phyloP scores from a whole-genome alignment of 495 filamentous ascomycete genomes.

The Penicillium maclennaniae region DNA sequence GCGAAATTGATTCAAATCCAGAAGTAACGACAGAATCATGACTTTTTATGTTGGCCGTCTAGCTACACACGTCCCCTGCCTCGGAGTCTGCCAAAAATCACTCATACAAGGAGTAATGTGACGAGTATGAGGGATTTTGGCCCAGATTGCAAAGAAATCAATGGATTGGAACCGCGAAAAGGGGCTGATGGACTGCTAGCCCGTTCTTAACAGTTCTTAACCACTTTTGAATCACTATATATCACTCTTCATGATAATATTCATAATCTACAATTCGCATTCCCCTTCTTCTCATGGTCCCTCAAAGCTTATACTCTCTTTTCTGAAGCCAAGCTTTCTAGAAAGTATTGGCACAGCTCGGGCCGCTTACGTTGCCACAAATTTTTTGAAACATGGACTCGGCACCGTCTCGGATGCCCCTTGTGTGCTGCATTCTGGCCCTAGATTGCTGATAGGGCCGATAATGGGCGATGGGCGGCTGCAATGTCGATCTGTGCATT shows the following conservation, averaged over 20 bases:
- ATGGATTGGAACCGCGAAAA: neutral
- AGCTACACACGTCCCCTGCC: neutral
- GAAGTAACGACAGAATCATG: no score
- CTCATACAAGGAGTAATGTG: neutral
- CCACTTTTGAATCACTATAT: no score
- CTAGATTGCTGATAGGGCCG: neutral
- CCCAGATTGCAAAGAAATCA: neutral
- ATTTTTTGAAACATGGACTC: neutral
- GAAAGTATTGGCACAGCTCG: constrained; percentile 1
- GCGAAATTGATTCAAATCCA: neutral
- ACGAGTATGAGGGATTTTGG: constrained; percentile 3
- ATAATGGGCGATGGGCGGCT: neutral
- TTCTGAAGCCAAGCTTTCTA: constrained; percentile 2
- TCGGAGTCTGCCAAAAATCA: neutral
- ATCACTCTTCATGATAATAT: no score
- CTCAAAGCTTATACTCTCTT: neutral
- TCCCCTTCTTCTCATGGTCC: neutral
- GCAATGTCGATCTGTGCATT: constrained; percentile 6
- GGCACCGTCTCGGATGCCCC: neutral
- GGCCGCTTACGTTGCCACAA: neutral
- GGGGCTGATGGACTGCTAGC: neutral
- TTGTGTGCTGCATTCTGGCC: constrained; percentile 1
- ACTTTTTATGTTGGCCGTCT: neutral
- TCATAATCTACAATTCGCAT: neutral
- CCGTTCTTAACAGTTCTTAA: no score